Evolutionary conservation across 2,329 filamentous ascomycete species (phyloP), one percentile per base, ranked within the genome.

Genomic region (Colletotrichum australisinense): DNA sequence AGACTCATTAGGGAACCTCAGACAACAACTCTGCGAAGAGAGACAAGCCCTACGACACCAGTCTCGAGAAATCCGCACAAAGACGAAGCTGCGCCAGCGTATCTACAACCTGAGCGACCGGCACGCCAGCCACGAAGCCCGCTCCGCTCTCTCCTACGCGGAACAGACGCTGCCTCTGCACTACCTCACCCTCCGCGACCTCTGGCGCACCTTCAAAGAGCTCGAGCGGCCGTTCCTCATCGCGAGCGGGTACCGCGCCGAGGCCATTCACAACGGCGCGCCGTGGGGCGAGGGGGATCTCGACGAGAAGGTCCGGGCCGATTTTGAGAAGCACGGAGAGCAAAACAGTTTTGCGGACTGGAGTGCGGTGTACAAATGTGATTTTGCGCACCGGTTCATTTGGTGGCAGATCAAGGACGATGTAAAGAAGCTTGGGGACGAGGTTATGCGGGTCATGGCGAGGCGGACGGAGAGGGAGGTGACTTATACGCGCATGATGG

Each of bases 321-420:
- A 73, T 62, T 73, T 73, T 30, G 71, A 73, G 67, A 64, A 26
- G 49, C 56, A 73, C 24, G 71, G 71, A 0, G 71, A 73, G 6
- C 46, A 46, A n/a, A 67, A 35, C 1, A 73, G 71, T 14, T 73
- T 73, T 22, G 71, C 71, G 14, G 67, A 73, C 28, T 73, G 71
- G 71, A 71, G 46, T 11, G 71, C 71, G 8, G 11, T 73, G 3
- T 73, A 73, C 28, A 73, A 73, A 28, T 73, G 71, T 12, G 71
- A 73, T 19, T 73, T 73, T 42, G 62, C 52, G 35, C 71, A 73
- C 28, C 67, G 71, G 6, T 73, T 73, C n/a, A 73, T 73, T 4
- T 73, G 71, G 71, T 73, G 71, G 71, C 71, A 73, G 38, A 59
- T 57, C 9, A 73, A 73, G 5, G 71, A 73, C n/a, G 49, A 70